Evolutionary conservation across 2,329 filamentous ascomycete species (phyloP).

Genomic region (Cladosporium sp.): DNA sequence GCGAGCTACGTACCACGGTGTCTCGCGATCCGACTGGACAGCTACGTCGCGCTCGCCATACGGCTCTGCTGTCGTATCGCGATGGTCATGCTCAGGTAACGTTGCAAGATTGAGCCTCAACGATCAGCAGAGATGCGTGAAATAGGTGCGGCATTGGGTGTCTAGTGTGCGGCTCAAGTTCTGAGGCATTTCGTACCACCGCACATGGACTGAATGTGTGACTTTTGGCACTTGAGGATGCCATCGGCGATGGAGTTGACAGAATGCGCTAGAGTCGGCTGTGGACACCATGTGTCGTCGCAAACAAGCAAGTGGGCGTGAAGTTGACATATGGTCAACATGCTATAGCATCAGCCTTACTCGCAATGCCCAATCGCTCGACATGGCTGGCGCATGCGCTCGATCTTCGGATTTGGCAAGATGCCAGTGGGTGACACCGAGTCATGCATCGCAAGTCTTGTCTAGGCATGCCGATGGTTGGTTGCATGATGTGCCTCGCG

Average conservation of each 20-base stretch:
- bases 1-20: background rate
- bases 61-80: background rate
- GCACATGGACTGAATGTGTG: background rate
- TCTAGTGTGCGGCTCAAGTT: background rate
- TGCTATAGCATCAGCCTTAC: constrained; percentile 8
- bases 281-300: background rate
- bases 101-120: background rate
- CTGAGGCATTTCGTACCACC: constrained; percentile 6
- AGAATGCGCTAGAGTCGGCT: background rate
- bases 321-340: background rate
- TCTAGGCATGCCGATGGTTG: background rate
- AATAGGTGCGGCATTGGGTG: background rate
- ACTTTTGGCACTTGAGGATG: background rate
- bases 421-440: background rate
- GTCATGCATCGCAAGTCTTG: constrained; percentile 4
- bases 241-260: background rate
- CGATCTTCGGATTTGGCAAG: constrained; percentile 2
- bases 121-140: background rate
- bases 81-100: background rate
- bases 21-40: background rate
- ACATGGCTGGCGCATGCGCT: background rate
- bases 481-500: constrained; percentile 8
- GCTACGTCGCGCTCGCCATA: background rate
- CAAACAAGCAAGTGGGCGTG: background rate
- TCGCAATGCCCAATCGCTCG: constrained; percentile 12